Evolutionary conservation across 805 yeast species (phyloP).

Genomic region (Yarrowia deformans): DNA sequence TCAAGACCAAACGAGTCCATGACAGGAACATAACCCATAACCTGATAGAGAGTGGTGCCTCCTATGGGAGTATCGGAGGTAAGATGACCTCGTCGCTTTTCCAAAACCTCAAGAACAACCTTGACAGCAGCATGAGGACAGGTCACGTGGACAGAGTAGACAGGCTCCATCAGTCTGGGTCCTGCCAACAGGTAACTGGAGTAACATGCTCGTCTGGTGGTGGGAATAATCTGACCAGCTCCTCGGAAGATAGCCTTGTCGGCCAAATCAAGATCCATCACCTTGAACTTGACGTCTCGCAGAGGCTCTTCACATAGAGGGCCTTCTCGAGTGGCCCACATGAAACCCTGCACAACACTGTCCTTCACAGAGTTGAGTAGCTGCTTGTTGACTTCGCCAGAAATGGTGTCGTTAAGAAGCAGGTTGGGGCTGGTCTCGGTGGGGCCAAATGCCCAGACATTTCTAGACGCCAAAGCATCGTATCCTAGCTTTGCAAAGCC

Average conservation of each 20-base stretch:
- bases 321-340: constrained; percentile 84
- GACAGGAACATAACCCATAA: constrained; percentile 77
- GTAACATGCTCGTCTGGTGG: constrained; percentile 83
- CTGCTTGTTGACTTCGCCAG: constrained; percentile 70
- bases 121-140: constrained; percentile 60
- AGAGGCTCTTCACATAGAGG: constrained; percentile 91
- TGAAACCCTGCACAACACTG: constrained; percentile 75
- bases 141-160: constrained; percentile 65
- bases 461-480: constrained; percentile 85
- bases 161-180: constrained; percentile 84
- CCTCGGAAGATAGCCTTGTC: constrained; percentile 58
- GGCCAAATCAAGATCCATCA: constrained; percentile 66
- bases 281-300: constrained; percentile 70
- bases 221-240: constrained; percentile 78
- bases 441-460: constrained; percentile 81
- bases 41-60: constrained; percentile 71
- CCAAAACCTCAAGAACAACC: constrained; percentile 60
- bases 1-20: constrained; percentile 91
- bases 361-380: constrained; percentile 57
- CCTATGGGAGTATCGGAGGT: constrained; percentile 62
- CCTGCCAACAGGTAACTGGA: constrained; percentile 77
- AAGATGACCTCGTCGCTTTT: constrained; percentile 73
- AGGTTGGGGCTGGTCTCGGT: constrained; percentile 61
- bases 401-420: constrained; percentile 73
- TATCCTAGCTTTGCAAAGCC: constrained; percentile 59